A percentile compares a stretch with the other conserved stretches of the same genome.
These are phyloP conservation scores for Phytopythium helicoides DNA, from an alignment of 352 stramenopile genomes.

Conservation along the genomic window DNA sequence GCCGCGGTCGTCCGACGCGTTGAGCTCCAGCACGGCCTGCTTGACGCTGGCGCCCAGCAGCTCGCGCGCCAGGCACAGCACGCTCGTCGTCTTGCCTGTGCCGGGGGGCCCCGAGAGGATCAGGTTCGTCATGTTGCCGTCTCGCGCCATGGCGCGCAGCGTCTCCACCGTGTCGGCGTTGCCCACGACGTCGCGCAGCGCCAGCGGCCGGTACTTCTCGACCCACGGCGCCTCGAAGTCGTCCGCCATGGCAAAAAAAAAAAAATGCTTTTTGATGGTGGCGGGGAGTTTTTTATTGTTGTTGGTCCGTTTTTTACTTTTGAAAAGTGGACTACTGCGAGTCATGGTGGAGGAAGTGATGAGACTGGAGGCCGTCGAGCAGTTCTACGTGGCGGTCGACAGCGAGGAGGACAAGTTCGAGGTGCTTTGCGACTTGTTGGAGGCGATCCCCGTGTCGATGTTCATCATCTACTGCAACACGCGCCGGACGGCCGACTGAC, in stretches of 20 bases:
- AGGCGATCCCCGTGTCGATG: too few species aligned
- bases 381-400: too few species aligned
- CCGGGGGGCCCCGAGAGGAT: constrained; percentile 95
- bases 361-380: too few species aligned
- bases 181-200: constrained; percentile 94
- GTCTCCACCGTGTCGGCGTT: constrained; percentile 97
- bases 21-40: constrained; percentile 96
- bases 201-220: constrained; percentile 96
- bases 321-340: too few species aligned
- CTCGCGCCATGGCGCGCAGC: constrained; percentile 93
- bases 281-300: too few species aligned
- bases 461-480: too few species aligned
- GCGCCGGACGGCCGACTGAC: too few species aligned
- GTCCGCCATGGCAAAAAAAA: constrained; percentile 70
- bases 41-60: constrained; percentile 84
- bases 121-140: constrained; percentile 99
- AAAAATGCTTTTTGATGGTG: too few species aligned
- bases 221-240: constrained; percentile 95
- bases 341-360: too few species aligned
- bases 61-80: constrained; percentile 88
- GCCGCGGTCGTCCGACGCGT: constrained; percentile 96
- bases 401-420: too few species aligned
- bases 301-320: background rate
- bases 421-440: too few species aligned
- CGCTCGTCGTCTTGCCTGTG: constrained; percentile 93